Conservation (phyloP, 345 rosid species). For the Cardamine occulta region DNA sequence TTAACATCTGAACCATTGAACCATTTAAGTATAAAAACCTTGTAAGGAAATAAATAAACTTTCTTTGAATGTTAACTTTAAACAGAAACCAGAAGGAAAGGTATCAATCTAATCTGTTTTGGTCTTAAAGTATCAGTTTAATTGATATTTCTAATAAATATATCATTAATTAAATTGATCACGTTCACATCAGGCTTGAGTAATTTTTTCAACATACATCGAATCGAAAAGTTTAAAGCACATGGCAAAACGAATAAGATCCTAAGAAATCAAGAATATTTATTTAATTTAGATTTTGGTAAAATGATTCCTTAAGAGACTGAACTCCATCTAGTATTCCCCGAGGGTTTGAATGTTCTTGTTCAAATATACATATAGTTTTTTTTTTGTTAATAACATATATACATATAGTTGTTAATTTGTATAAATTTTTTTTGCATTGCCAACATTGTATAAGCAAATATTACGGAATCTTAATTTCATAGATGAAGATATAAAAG, state of each 20-base stretch:
- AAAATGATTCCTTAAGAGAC: conserved; percentile 24
- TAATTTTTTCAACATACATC: conserved; percentile 32
- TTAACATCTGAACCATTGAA: not conserved
- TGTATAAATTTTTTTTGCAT: not conserved
- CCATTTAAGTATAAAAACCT: not conserved
- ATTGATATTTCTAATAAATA: not conserved
- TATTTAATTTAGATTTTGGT: conserved; percentile 19
- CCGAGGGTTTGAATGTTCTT: conserved; percentile 29
- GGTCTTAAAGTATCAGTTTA: not conserved
- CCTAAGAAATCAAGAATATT: conserved; percentile 22
- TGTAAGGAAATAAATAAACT: not conserved
- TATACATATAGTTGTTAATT: not conserved
- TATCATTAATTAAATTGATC: conserved; percentile 8
- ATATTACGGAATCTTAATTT: conserved; percentile 13
- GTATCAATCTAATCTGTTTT: not conserved
- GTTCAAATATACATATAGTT: not conserved
- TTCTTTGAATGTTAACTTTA: not conserved
- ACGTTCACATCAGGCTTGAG: conserved; percentile 21
- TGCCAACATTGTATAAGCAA: conserved; percentile 17
- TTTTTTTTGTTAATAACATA: not conserved
- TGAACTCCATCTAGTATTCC: conserved; percentile 14
- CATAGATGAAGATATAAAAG: not conserved
- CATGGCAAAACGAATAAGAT: conserved; percentile 42
- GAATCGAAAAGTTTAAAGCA: conserved; percentile 35
- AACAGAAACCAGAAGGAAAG: not conserved